phyloP scores from a whole-genome alignment of 139 green algal species.

The Tetradesmus obliquus region DNA sequence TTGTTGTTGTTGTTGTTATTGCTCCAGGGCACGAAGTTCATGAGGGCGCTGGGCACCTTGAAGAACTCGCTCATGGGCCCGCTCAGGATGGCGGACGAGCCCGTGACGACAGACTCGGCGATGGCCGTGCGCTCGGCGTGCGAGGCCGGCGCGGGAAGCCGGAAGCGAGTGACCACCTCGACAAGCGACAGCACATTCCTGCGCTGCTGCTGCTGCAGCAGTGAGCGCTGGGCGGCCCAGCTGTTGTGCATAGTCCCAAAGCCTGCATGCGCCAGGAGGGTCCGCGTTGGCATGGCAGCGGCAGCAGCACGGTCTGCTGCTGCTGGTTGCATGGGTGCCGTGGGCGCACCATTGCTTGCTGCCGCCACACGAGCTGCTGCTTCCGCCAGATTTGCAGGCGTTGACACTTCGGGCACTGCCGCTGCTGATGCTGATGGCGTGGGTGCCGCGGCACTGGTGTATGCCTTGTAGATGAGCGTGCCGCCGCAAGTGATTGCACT shows the following conservation, averaged over 20 bases:
- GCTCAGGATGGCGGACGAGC: neutral
- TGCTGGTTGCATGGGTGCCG: no score
- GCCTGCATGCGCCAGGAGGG: neutral
- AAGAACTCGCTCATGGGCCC: neutral
- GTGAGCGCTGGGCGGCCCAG: neutral
- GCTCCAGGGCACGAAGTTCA: neutral
- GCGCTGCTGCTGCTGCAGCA: neutral
- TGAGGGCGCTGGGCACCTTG: neutral
- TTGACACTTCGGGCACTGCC: no score
- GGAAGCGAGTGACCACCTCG: neutral
- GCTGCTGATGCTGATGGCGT: neutral
- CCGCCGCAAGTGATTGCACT: neutral
- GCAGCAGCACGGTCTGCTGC: neutral
- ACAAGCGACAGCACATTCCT: neutral
- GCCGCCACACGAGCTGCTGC: no score
- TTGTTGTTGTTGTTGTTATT: neutral
- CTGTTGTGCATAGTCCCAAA: neutral
- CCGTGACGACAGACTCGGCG: neutral
- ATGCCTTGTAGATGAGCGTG: neutral
- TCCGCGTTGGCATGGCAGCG: neutral
- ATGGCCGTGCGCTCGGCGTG: neutral
- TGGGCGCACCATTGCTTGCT: no score
- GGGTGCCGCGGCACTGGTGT: neutral
- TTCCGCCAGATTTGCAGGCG: no score
- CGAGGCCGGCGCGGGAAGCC: neutral